A percentile compares a stretch with the other conserved stretches of the same genome.
These are phyloP conservation scores for Fusarium bactridioides DNA, from an alignment of 2,329 filamentous ascomycete species.

Conservation along the genomic window DNA sequence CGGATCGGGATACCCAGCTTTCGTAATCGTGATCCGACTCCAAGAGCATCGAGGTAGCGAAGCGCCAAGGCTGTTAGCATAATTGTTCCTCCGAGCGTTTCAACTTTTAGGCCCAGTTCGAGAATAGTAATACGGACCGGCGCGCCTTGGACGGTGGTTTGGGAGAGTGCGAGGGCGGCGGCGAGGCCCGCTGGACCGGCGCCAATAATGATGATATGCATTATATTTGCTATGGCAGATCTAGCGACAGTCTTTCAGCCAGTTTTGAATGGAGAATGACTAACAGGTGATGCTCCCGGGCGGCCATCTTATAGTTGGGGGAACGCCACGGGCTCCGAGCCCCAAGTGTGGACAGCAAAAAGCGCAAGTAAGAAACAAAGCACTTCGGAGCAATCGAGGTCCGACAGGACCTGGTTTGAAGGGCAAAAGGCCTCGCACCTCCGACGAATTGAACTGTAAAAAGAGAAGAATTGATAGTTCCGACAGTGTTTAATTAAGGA, in stretches of 20 bases:
- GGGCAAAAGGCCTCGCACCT: no score
- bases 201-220: neutral
- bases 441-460: neutral
- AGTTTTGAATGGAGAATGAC: rapidly evolving
- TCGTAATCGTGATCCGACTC: neutral
- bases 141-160: rapidly evolving
- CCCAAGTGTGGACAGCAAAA: rapidly evolving
- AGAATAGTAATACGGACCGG: neutral
- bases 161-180: neutral
- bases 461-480: rapidly evolving
- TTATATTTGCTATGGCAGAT: rapidly evolving
- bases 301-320: neutral
- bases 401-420: rapidly evolving
- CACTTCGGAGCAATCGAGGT: rapidly evolving
- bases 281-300: rapidly evolving
- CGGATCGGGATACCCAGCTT: neutral
- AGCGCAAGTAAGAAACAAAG: neutral
- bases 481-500: rapidly evolving
- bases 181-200: neutral
- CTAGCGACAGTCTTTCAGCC: rapidly evolving
- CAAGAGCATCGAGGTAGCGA: neutral
- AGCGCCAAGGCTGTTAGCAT: neutral
- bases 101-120: neutral
- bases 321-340: neutral
- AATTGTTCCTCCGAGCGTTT: neutral